These are phyloP conservation scores for Metrosideros polymorpha DNA, from an alignment of 441 rosid genomes.

Conservation along the genomic window DNA sequence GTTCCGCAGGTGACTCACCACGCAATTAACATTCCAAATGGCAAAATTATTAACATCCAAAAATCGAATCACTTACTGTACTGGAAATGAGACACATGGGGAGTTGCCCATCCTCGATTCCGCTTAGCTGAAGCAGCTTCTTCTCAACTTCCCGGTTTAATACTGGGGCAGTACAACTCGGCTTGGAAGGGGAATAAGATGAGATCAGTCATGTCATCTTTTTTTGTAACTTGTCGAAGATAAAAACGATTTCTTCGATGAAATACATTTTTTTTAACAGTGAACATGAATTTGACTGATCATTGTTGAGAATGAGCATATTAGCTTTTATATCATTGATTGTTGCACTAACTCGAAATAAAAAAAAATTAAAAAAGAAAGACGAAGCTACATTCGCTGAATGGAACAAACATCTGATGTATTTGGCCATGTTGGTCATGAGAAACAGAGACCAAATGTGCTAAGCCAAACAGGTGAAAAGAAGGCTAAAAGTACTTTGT, in stretches of 20 bases:
- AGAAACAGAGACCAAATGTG: neutral
- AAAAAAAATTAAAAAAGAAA: neutral
- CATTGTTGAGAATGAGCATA: neutral
- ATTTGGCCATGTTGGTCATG: neutral
- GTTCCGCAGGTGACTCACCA: accelerated
- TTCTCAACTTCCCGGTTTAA: neutral
- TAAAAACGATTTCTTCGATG: neutral
- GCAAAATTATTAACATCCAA: neutral
- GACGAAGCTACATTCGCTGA: neutral
- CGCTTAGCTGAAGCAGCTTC: neutral
- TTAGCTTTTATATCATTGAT: neutral
- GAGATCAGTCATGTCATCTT: neutral
- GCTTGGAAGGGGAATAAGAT: neutral
- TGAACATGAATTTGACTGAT: neutral
- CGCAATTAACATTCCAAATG: neutral
- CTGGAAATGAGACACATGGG: neutral
- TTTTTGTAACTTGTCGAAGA: neutral
- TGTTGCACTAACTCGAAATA: neutral
- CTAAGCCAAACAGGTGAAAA: neutral
- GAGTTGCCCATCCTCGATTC: neutral
- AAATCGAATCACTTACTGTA: neutral
- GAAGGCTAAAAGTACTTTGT: neutral
- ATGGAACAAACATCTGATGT: neutral
- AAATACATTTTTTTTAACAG: neutral
- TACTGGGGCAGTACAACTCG: neutral